Conservation (phyloP, 176 grass and related monocot species). For the Panicum miliaceum region DNA sequence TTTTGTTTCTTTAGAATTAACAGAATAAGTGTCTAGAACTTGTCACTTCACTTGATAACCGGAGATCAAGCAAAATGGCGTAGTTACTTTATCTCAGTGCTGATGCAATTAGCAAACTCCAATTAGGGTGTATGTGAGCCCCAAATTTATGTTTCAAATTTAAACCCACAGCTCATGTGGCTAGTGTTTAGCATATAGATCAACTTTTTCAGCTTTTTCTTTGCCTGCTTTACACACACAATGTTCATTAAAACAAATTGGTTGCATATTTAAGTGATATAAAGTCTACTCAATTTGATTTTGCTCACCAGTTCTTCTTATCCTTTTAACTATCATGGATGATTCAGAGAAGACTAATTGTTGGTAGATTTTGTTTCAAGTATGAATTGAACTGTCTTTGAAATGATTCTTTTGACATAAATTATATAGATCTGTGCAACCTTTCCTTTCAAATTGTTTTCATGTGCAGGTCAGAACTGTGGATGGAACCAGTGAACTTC, state of each 20-base stretch:
- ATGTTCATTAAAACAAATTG: background rate
- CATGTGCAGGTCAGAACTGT: conserved; percentile 82
- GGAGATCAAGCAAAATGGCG: conserved; percentile 13
- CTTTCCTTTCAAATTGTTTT: conserved; percentile 39
- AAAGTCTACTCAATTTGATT: conserved; percentile 2
- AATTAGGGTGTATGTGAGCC: background rate
- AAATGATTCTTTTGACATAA: conserved; percentile 15
- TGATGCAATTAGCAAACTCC: background rate
- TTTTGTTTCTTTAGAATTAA: conserved; percentile 23
- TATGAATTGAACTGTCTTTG: conserved; percentile 6
- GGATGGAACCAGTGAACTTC: conserved; percentile 78
- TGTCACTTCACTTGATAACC: conserved; percentile 30
- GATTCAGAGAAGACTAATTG: conserved; percentile 29
- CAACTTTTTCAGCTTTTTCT: background rate
- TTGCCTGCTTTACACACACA: conserved; percentile 12
- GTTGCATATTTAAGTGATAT: background rate
- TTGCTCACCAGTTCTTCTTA: background rate
- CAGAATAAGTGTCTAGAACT: conserved; percentile 10
- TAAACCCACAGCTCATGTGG: background rate
- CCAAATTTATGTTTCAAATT: conserved; percentile 3
- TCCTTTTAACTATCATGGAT: conserved; percentile 36
- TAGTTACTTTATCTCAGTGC: conserved; percentile 14
- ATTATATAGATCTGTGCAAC: conserved; percentile 13
- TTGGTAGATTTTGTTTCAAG: conserved; percentile 39
- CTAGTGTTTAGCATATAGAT: background rate